phyloP scores from a whole-genome alignment of 129 eudicot species.

The Ambrosia trifida region DNA sequence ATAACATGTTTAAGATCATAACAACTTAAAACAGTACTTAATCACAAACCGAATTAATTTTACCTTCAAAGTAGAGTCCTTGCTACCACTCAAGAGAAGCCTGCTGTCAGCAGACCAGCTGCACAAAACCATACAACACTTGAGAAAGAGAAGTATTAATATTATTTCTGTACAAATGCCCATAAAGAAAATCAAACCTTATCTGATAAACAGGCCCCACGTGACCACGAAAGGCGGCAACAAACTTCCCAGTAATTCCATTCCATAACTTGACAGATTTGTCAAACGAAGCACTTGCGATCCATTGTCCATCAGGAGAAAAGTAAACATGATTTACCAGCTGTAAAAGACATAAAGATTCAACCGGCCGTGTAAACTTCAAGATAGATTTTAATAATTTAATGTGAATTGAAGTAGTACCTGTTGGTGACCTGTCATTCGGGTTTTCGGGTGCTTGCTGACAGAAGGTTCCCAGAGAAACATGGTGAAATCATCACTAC shows the following conservation, averaged over 20 bases:
- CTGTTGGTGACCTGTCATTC: constrained; percentile 99
- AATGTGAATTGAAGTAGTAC: constrained; percentile 32
- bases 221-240: constrained; percentile 92
- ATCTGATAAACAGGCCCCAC: constrained; percentile 99
- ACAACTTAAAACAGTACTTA: neutral
- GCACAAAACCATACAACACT: constrained; percentile 34
- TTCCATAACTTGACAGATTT: constrained; percentile 97
- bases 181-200: constrained; percentile 46
- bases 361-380: neutral
- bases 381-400: neutral
- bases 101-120: constrained; percentile 99
- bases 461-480: constrained; percentile 93
- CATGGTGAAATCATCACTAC: constrained; percentile 98
- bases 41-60: neutral
- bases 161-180: neutral
- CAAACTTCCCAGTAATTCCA: constrained; percentile 85
- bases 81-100: constrained; percentile 95
- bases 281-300: constrained; percentile 99
- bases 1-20: constrained; percentile 6
- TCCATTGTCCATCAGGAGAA: constrained; percentile 99
- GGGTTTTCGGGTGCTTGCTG: constrained; percentile 87
- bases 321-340: constrained; percentile 97
- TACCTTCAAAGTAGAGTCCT: constrained; percentile 96
- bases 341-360: constrained; percentile 38
- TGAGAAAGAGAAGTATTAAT: neutral